A percentile compares a stretch with the other conserved stretches of the same genome.
phyloP scores from a whole-genome alignment of 768 basidiomycete genomes.

The Rickenella mellea region DNA sequence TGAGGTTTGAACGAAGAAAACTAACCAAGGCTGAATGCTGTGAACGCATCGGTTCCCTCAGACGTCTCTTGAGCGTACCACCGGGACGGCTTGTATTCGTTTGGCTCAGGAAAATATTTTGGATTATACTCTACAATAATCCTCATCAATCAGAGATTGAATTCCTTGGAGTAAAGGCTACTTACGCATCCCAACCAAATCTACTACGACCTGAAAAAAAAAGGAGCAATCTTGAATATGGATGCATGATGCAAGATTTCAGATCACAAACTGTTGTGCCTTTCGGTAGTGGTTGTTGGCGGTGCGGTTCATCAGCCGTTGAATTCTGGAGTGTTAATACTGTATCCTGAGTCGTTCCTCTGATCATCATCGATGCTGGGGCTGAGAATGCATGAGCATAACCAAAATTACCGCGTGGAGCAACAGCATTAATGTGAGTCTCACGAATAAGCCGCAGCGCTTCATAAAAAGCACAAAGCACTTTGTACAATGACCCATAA shows the following conservation, averaged over 20 bases:
- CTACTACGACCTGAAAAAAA: conserved; percentile 14
- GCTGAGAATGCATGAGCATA: conserved; percentile 12
- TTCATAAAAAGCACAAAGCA: conserved; percentile 18
- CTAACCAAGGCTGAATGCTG: conserved; percentile 16
- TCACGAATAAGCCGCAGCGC: conserved; percentile 24
- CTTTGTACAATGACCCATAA: conserved; percentile 19
- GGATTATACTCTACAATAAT: conserved; percentile 25
- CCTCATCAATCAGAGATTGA: conserved; percentile 6
- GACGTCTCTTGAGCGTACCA: conserved; percentile 23
- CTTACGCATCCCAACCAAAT: conserved; percentile 21
- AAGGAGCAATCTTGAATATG: not conserved
- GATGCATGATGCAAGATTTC: not conserved
- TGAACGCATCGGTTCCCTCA: conserved; percentile 8
- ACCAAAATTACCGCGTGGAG: not conserved
- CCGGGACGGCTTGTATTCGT: conserved; percentile 24
- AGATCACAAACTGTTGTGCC: conserved; percentile 4
- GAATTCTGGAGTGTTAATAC: conserved; percentile 11
- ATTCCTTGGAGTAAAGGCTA: not conserved
- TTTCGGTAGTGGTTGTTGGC: conserved; percentile 9
- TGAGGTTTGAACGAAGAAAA: too few relatives aligned
- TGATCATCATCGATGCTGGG: conserved; percentile 19
- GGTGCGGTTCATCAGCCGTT: conserved; percentile 4
- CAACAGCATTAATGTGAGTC: conserved; percentile 8
- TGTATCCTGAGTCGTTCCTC: conserved; percentile 20
- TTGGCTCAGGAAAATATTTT: conserved; percentile 25